These are phyloP conservation scores for Pleomassaria siparia DNA, from an alignment of 2,329 filamentous ascomycete species.

Conservation along the genomic window DNA sequence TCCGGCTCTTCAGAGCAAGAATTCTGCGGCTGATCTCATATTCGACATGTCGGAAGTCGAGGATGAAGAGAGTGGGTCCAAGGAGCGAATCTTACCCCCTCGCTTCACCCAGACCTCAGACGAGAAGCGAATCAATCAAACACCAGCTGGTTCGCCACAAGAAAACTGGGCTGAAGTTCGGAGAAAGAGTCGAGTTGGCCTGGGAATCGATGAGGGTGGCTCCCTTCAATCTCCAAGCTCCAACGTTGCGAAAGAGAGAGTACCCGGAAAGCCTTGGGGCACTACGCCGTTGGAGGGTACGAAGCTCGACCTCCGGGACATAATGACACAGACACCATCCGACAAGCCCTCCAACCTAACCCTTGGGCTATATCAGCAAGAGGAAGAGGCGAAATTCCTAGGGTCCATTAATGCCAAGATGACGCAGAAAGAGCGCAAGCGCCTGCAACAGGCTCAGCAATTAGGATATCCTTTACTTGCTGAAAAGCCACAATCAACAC, in stretches of 20 bases:
- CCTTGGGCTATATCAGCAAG: conserved; percentile 52
- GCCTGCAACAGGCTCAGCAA: conserved; percentile 41
- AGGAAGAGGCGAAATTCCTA: conserved; percentile 38
- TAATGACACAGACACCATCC: conserved; percentile 66
- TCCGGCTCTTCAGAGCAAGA: conserved; percentile 68
- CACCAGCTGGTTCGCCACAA: conserved; percentile 23
- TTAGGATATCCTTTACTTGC: conserved; percentile 22
- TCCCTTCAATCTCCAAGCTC: conserved; percentile 27
- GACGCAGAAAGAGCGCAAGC: conserved; percentile 92
- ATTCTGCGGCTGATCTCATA: conserved; percentile 75
- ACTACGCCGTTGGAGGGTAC: conserved; percentile 54
- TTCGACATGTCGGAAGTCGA: conserved; percentile 92
- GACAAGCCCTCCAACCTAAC: conserved; percentile 56
- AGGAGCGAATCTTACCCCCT: conserved; percentile 24
- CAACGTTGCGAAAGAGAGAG: conserved; percentile 22
- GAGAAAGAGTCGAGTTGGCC: conserved; percentile 13
- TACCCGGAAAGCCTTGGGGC: conserved; percentile 54
- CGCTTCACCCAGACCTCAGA: conserved; percentile 16
- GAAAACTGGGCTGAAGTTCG: conserved; percentile 25
- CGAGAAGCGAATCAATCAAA: conserved; percentile 12
- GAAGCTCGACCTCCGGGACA: conserved; percentile 74
- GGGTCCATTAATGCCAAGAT: conserved; percentile 59
- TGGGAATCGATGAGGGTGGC: conserved; percentile 10
- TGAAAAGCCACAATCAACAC: conserved; percentile 31
- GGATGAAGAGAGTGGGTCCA: conserved; percentile 17